A percentile compares a stretch with the other conserved stretches of the same genome.
These are phyloP conservation scores for Sechiopsis laciniata DNA, from an alignment of 306 rosid genomes.

Conservation along the genomic window DNA sequence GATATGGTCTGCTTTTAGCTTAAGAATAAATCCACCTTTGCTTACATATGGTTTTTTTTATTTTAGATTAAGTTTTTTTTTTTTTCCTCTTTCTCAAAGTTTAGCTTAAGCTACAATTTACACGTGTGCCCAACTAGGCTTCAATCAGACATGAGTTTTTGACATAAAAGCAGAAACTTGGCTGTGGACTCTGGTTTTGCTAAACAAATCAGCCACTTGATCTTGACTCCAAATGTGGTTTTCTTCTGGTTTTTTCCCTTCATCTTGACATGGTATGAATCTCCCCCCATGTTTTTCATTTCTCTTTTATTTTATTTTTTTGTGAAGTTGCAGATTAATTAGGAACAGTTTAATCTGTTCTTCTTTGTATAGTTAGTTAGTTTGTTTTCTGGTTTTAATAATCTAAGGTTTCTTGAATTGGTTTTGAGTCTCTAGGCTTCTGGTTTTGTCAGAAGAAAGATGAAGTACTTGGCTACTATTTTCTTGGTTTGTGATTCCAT, in stretches of 20 bases:
- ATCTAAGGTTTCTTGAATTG: slow-evolving; percentile 6
- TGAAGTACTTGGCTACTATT: neutral
- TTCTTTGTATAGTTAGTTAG: neutral
- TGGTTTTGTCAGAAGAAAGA: neutral
- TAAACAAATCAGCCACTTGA: too few species aligned
- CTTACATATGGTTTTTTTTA: neutral
- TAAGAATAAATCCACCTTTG: neutral
- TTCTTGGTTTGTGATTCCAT: too few species aligned
- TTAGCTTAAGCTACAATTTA: neutral
- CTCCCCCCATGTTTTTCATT: neutral
- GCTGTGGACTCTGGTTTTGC: too few species aligned
- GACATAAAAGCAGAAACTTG: too few species aligned
- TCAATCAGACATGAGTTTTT: too few species aligned
- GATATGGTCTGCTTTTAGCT: neutral
- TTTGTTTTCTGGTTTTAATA: neutral
- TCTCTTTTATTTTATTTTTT: neutral
- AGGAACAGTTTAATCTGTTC: neutral
- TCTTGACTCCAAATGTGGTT: too few species aligned
- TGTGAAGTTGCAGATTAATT: neutral
- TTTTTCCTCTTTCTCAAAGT: neutral
- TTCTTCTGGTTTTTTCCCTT: neutral
- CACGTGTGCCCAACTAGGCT: too few species aligned
- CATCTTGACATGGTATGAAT: slow-evolving; percentile 11
- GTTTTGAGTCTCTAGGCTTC: neutral
- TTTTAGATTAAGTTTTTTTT: neutral